A percentile compares a stretch with the other conserved stretches of the same genome.
Conservation (phyloP, 2,329 filamentous ascomycete species). For the Ceratocystis destructans region DNA sequence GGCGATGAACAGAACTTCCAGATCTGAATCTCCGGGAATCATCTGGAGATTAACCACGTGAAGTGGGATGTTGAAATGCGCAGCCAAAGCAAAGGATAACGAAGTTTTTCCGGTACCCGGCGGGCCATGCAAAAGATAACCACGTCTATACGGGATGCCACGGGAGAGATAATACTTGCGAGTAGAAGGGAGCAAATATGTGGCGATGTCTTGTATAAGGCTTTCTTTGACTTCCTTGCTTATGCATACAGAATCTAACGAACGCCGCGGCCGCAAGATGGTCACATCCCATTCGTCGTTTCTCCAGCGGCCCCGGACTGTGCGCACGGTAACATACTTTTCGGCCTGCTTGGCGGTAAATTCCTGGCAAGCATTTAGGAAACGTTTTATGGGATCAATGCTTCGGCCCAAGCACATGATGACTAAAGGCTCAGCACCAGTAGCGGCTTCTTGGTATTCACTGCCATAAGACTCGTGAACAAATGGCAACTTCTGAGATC, state of each 20-base stretch:
- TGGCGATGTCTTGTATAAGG: conserved; percentile 59
- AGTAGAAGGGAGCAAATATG: conserved; percentile 59
- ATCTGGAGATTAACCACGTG: conserved; percentile 44
- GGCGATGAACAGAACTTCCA: conserved; percentile 41
- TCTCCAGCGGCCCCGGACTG: conserved; percentile 22
- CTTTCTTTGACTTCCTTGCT: conserved; percentile 51
- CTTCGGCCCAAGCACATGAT: conserved; percentile 30
- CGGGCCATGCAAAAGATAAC: conserved; percentile 65
- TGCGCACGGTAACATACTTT: conserved; percentile 28
- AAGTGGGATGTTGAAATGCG: conserved; percentile 52
- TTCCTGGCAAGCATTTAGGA: conserved; percentile 25
- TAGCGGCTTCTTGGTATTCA: conserved; percentile 26
- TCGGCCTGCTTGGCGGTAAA: conserved; percentile 28
- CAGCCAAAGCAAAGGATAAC: conserved; percentile 51
- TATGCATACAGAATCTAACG: conserved; percentile 63
- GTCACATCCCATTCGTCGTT: conserved; percentile 27
- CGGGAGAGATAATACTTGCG: conserved; percentile 60
- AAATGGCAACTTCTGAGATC: conserved; percentile 21
- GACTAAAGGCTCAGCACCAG: conserved; percentile 29
- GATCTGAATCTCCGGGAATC: conserved; percentile 45
- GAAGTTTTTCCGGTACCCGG: conserved; percentile 63
- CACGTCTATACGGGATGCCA: conserved; percentile 62
- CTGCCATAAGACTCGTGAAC: conserved; percentile 14
- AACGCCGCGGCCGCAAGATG: conserved; percentile 46
- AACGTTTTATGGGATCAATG: conserved; percentile 24